Conservation (phyloP, 2,329 filamentous ascomycete genomes). For the Penicillium sp. region DNA sequence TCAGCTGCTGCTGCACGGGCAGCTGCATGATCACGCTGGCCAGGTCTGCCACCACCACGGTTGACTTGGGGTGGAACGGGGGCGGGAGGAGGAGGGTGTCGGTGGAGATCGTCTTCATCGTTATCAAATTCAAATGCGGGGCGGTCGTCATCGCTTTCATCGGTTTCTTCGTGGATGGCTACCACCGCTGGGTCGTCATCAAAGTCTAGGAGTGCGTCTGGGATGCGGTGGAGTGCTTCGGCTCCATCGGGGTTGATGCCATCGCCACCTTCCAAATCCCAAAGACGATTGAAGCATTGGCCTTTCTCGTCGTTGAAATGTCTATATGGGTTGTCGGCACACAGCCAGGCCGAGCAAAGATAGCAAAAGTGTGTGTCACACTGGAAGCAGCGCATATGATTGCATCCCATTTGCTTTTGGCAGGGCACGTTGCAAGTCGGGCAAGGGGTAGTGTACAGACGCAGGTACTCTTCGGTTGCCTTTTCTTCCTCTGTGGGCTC, state of each 20-base stretch:
- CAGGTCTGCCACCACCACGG: conserved; percentile 26
- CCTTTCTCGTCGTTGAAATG: conserved; percentile 78
- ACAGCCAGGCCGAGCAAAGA: conserved; percentile 83
- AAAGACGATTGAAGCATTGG: conserved; percentile 79
- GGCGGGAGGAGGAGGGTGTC: conserved; percentile 42
- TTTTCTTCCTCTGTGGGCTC: conserved; percentile 83
- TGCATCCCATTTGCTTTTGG: conserved; percentile 91
- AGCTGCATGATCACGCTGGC: conserved; percentile 34
- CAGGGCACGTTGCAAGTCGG: conserved; percentile 81
- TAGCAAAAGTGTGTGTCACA: conserved; percentile 96
- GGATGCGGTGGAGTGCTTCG: conserved; percentile 43
- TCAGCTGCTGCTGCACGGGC: conserved; percentile 41
- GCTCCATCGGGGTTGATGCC: conserved; percentile 46
- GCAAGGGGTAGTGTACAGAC: conserved; percentile 78
- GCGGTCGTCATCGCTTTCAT: conserved; percentile 32
- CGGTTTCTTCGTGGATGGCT: conserved; percentile 15
- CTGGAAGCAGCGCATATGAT: conserved; percentile 92
- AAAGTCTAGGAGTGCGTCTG: conserved; percentile 39
- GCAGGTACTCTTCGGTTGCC: conserved; percentile 80
- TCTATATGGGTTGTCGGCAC: conserved; percentile 75
- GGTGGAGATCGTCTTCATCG: conserved; percentile 27
- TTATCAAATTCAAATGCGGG: conserved; percentile 28
- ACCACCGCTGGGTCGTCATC: conserved; percentile 28
- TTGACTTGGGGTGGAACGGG: conserved; percentile 41
- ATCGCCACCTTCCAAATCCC: conserved; percentile 85